These are phyloP conservation scores for Pythium guiyangense DNA, from an alignment of 352 stramenopile genomes.

Conservation along the genomic window DNA sequence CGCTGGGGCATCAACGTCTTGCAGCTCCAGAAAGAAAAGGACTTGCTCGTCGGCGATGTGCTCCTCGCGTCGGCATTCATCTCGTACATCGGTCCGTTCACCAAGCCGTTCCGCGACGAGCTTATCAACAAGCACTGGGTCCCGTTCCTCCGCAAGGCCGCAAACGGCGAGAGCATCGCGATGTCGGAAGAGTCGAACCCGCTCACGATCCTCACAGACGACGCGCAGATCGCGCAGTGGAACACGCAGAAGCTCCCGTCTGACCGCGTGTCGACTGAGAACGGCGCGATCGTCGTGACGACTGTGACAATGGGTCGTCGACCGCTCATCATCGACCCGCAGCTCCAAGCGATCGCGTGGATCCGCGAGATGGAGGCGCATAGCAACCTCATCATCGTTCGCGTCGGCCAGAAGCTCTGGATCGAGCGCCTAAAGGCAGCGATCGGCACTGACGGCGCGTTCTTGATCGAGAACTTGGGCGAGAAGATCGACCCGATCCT, in stretches of 20 bases:
- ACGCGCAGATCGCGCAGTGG: constrained; percentile 92
- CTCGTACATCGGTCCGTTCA: constrained; percentile 95
- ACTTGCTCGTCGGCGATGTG: constrained; percentile 92
- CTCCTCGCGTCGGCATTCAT: constrained; percentile 93
- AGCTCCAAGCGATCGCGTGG: constrained; percentile 93
- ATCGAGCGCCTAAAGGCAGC: constrained; percentile 91
- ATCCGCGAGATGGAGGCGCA: constrained; percentile 90
- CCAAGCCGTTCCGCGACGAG: constrained; percentile 92
- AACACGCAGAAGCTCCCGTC: constrained; percentile 91
- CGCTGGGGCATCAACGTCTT: constrained; percentile 94
- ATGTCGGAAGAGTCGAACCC: constrained; percentile 91
- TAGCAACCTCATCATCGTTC: constrained; percentile 92
- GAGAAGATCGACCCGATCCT: constrained; percentile 94
- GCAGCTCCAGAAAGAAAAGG: constrained; percentile 89
- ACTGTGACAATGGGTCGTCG: constrained; percentile 87
- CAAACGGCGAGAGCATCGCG: constrained; percentile 81
- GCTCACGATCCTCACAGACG: constrained; percentile 88
- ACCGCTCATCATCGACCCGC: constrained; percentile 92
- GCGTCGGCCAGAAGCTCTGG: constrained; percentile 92
- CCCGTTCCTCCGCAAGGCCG: constrained; percentile 85
- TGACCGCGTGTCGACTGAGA: constrained; percentile 93
- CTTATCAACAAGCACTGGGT: constrained; percentile 93
- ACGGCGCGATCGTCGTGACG: constrained; percentile 91
- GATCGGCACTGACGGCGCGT: constrained; percentile 90
- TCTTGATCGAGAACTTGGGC: constrained; percentile 94